Evolutionary conservation across 768 basidiomycete species (phyloP), one percentile per base, ranked within the genome.

Genomic region (Exsudoporus frostii): DNA sequence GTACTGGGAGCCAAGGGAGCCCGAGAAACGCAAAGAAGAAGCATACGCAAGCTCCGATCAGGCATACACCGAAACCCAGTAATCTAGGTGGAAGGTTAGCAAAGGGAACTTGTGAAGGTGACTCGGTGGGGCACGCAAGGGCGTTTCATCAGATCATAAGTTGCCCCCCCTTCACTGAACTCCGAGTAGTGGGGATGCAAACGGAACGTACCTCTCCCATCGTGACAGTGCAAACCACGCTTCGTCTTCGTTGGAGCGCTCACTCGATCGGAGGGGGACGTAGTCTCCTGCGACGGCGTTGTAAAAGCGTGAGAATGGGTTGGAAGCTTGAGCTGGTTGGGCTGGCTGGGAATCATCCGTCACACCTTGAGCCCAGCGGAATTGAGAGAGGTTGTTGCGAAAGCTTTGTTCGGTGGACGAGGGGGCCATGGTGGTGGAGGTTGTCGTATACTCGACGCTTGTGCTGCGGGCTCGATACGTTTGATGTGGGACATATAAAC

Each of bases 1-100:
- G 89, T 33, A 89, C 47, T 0, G 82, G 82, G 38, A 88, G 73
- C 61, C 85, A 65, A 2, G 85, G 82, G 20, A 88, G 76, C 2
- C 90, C 90, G 48, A 95, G 67, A 73, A 97, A 98, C 15, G 92
- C 83, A 37, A 97, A 85, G 60, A 89, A 84, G 76, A 98, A 97
- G 74, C 97, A 99, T 3, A 93, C 90, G 17, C 84, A 85, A 1
- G 94, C 96, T 7, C 97, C 97, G 22, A 91, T 72, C 42, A 96
- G 74, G 67, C 94, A 98, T 29, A 82, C 88, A 40, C 90, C 82
- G 68, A 99, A 99, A 8, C 93, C 97, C 14, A 98, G 73, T 56
- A 99, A 74, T 60, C 93, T 95, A 13, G 11, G 10, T n/a, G 27
- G 30, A 13, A 5, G 52, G 24, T 36, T 29, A 45, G 24, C 25